Evolutionary conservation across 352 stramenopile species (phyloP).

Genomic region (Phytophthora idaei): DNA sequence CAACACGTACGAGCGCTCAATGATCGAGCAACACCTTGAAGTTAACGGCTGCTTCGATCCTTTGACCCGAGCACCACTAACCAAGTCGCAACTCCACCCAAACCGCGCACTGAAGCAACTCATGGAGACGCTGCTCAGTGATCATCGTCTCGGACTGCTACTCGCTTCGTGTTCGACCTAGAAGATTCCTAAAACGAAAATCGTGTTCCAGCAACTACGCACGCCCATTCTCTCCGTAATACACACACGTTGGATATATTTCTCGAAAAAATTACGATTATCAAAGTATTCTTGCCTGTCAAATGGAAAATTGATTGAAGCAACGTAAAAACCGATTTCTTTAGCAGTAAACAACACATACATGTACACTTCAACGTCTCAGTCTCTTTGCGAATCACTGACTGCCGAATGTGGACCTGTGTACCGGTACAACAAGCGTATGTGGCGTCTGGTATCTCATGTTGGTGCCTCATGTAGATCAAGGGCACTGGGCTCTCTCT

Average conservation of each 20-base stretch:
- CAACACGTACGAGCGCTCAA: conserved; percentile 78
- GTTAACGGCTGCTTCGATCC: conserved; percentile 80
- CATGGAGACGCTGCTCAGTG: conserved; percentile 72
- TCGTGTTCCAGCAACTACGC: not conserved
- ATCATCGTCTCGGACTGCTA: conserved; percentile 62
- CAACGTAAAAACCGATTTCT: not conserved
- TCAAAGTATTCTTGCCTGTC: not conserved
- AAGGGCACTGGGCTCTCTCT: conserved; percentile 12
- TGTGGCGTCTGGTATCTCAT: conserved; percentile 23
- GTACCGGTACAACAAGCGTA: too few relatives aligned
- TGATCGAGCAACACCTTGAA: conserved; percentile 78
- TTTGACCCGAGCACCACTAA: conserved; percentile 60
- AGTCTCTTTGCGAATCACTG: not conserved
- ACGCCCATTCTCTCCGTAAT: conserved; percentile 17
- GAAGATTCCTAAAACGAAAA: conserved; percentile 5
- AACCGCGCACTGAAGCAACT: conserved; percentile 77
- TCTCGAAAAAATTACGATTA: not conserved
- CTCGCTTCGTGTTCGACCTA: conserved; percentile 55
- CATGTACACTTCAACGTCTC: too few relatives aligned
- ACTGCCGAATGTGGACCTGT: too few relatives aligned
- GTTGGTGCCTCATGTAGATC: conserved; percentile 16
- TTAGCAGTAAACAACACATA: too few relatives aligned
- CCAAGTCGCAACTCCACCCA: conserved; percentile 62
- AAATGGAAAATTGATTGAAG: not conserved
- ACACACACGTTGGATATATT: conserved; percentile 9